Evolutionary conservation across 768 basidiomycete genomes (phyloP).

Genomic region (Lentinula lateritia): DNA sequence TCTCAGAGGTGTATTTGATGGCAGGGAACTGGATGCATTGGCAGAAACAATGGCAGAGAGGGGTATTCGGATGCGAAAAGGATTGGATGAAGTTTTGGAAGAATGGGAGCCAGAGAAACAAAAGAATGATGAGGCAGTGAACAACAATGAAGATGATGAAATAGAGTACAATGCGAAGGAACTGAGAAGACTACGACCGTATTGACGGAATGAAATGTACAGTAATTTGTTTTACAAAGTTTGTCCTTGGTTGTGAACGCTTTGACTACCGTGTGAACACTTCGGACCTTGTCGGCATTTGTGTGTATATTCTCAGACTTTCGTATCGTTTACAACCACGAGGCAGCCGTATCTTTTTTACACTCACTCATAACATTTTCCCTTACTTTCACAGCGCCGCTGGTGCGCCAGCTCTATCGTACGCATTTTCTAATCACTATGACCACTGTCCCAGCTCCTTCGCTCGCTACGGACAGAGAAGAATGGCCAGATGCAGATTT

Average conservation of each 20-base stretch:
- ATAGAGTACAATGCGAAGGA: conserved; percentile 58
- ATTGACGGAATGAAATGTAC: conserved; percentile 29
- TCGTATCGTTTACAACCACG: conserved; percentile 21
- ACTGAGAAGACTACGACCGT: conserved; percentile 58
- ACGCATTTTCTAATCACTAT: conserved; percentile 28
- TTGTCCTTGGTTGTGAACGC: conserved; percentile 14
- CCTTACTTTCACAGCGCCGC: conserved; percentile 13
- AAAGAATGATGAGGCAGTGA: conserved; percentile 20
- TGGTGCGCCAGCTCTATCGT: conserved; percentile 18
- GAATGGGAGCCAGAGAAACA: conserved; percentile 32
- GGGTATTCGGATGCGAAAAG: conserved; percentile 59
- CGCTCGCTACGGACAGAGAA: conserved; percentile 50
- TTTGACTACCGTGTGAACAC: neutral
- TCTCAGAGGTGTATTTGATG: conserved; percentile 56
- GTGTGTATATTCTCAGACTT: conserved; percentile 3
- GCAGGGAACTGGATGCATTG: conserved; percentile 52
- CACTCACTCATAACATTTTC: conserved; percentile 13
- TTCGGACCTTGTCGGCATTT: neutral
- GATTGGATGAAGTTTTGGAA: conserved; percentile 52
- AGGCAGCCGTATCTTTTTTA: conserved; percentile 19
- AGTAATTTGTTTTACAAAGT: conserved; percentile 15
- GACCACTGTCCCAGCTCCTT: conserved; percentile 56
- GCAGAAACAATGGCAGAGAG: conserved; percentile 76
- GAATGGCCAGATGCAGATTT: conserved; percentile 89
- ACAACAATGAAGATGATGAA: conserved; percentile 35